phyloP scores from a whole-genome alignment of 177 flowering plant genomes.

The Vitis hybrid region DNA sequence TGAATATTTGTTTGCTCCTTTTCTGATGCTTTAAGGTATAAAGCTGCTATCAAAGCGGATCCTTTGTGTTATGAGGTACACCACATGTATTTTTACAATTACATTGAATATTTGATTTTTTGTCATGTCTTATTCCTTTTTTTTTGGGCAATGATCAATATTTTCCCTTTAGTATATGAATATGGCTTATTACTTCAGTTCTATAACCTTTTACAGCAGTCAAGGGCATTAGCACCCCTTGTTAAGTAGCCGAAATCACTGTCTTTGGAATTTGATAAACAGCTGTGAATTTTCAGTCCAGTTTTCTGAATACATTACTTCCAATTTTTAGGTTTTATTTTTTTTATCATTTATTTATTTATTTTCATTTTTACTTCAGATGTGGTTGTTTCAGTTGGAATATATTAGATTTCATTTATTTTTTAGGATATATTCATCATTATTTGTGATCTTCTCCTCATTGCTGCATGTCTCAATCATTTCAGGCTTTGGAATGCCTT shows the following conservation, averaged over 20 bases:
- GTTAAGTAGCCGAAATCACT: too few species aligned
- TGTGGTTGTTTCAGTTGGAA: neutral
- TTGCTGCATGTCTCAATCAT: conserved; percentile 8
- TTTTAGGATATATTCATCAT: neutral
- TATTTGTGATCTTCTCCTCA: conserved; percentile 3
- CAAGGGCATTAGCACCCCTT: too few species aligned
- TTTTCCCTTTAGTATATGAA: too few species aligned
- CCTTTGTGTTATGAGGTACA: conserved; percentile 97
- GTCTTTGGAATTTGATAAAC: neutral
- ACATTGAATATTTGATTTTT: too few species aligned
- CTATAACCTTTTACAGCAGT: too few species aligned
- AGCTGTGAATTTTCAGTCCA: neutral
- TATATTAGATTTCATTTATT: neutral
- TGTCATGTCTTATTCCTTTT: too few species aligned
- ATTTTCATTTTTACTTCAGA: neutral
- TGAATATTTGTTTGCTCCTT: neutral
- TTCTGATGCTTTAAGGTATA: conserved; percentile 63
- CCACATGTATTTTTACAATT: too few species aligned
- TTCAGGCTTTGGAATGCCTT: conserved; percentile 94
- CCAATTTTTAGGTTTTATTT: neutral
- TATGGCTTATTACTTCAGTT: too few species aligned
- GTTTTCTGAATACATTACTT: neutral
- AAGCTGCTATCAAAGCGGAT: conserved; percentile 94
- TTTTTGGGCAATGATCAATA: too few species aligned
- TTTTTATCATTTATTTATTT: neutral